These are phyloP conservation scores for Quillaja saponaria DNA, from an alignment of 306 rosid species.

Conservation along the genomic window DNA sequence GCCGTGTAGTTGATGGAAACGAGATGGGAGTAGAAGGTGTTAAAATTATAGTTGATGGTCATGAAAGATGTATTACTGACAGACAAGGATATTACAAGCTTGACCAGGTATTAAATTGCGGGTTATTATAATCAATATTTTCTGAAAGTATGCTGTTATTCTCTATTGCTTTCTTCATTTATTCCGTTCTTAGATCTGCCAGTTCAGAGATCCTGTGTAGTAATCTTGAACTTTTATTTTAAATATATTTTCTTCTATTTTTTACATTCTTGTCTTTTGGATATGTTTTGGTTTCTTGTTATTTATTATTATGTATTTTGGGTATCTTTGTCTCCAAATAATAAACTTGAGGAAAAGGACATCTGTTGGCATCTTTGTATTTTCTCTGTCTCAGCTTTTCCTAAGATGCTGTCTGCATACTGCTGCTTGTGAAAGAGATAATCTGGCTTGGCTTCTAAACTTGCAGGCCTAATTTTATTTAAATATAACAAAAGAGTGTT, in stretches of 20 bases:
- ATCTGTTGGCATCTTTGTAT: neutral
- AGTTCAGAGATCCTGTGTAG: neutral
- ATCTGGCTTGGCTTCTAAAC: neutral
- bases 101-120: constrained; percentile 70
- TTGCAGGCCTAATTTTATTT: neutral
- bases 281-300: too few species aligned
- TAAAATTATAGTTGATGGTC: constrained; percentile 84
- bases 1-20: constrained; percentile 89
- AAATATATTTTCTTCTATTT: neutral
- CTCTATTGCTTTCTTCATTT: constrained; percentile 8
- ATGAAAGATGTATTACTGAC: constrained; percentile 86
- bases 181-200: neutral
- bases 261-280: constrained; percentile 3
- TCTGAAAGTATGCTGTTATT: neutral
- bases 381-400: neutral
- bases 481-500: too few species aligned
- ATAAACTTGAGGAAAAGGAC: neutral
- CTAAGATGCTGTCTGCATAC: neutral
- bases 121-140: neutral
- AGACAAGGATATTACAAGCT: constrained; percentile 93
- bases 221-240: too few species aligned
- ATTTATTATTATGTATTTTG: too few species aligned
- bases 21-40: constrained; percentile 85
- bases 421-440: neutral
- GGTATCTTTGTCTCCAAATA: neutral